Conservation (phyloP, 176 grass and related monocot species). For the Zizania latifolia region DNA sequence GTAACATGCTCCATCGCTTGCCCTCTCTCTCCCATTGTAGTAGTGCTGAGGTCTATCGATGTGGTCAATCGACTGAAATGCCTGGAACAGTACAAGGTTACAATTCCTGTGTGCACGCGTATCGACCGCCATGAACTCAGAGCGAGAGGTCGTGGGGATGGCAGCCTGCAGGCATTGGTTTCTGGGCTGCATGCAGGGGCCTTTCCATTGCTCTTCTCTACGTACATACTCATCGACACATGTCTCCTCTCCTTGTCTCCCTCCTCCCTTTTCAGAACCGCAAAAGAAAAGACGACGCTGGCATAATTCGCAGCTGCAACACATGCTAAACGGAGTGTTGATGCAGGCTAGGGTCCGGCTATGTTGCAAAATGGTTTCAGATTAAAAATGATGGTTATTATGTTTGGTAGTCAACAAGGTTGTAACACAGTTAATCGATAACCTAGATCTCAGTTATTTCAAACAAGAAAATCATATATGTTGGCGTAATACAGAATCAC, state of each 20-base stretch:
- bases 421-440: no score
- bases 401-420: no score
- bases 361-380: no score
- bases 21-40: no score
- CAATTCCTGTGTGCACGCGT: neutral
- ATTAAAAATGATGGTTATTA: no score
- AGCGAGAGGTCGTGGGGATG: conserved; percentile 16
- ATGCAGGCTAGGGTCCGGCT: neutral
- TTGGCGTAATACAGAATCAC: no score
- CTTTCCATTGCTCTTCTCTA: conserved; percentile 19
- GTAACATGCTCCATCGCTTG: no score
- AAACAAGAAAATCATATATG: no score
- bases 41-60: no score
- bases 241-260: conserved; percentile 22
- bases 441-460: no score
- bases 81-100: no score
- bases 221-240: neutral
- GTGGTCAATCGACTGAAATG: no score
- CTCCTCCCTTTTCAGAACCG: neutral
- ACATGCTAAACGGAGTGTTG: neutral
- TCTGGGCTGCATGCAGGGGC: conserved; percentile 7
- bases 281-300: neutral
- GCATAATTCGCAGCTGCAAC: neutral
- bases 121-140: conserved; percentile 24
- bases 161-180: conserved; percentile 29